Conservation (phyloP, 129 eudicot species). For the Chrysanthemum makinoi region DNA sequence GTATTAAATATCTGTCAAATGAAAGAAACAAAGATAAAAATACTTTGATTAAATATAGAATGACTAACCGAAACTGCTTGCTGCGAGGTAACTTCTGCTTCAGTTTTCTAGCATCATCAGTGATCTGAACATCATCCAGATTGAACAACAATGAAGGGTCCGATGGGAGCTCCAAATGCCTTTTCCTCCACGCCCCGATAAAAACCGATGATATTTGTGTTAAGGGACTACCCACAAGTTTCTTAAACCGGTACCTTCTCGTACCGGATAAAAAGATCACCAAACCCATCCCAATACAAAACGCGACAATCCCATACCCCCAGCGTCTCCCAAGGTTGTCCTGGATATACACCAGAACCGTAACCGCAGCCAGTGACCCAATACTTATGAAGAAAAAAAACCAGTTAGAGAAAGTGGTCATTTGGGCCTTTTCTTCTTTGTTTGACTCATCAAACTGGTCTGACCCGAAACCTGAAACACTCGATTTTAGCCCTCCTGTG, state of each 20-base stretch:
- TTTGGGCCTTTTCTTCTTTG: constrained; percentile 53
- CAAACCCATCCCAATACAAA: constrained; percentile 57
- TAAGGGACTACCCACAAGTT: constrained; percentile 84
- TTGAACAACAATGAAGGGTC: constrained; percentile 54
- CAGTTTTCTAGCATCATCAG: constrained; percentile 35
- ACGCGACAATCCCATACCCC: constrained; percentile 90
- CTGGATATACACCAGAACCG: constrained; percentile 81
- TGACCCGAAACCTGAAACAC: constrained; percentile 94
- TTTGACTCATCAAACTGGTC: constrained; percentile 86
- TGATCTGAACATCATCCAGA: constrained; percentile 39
- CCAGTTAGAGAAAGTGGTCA: constrained; percentile 90
- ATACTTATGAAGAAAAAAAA: constrained; percentile 90
- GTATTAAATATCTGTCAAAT: too few relatives aligned
- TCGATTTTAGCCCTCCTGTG: constrained; percentile 89
- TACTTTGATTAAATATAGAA: too few relatives aligned
- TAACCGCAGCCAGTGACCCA: constrained; percentile 79
- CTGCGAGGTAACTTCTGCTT: constrained; percentile 82
- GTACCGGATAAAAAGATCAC: constrained; percentile 75
- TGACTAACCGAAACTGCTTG: constrained; percentile 78
- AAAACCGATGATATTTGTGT: constrained; percentile 85
- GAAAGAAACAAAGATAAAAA: background rate
- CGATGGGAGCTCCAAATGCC: constrained; percentile 62
- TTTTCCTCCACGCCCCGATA: constrained; percentile 78
- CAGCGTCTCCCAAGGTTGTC: constrained; percentile 81
- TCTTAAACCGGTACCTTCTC: constrained; percentile 77